Evolutionary conservation across 108 stramenopile genomes (phyloP), one percentile per base, ranked within the genome.

Genomic region (Nitzschia sp.): DNA sequence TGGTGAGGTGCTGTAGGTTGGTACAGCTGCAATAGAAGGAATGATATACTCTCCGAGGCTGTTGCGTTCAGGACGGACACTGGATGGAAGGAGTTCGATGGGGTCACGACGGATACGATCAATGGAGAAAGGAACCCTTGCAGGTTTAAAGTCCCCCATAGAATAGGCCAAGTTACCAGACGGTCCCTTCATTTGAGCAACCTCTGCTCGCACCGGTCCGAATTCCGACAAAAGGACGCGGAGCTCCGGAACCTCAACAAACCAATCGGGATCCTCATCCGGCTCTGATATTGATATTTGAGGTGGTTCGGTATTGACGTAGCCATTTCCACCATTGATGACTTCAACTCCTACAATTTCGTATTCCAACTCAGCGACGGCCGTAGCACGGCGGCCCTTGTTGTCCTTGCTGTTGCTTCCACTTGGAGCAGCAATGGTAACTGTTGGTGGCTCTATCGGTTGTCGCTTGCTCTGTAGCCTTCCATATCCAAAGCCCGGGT

Each of bases 401-500:
- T 38, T 33, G 18, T n/a, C 15, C n/a, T n/a, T n/a, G n/a, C n/a
- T n/a, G 21, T 54, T 55, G 32, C 53, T 34, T 29, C 58, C 47
- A 34, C 32, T 15, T 3, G 84, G 87, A 31, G 64, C 61, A 56
- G 73, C 68, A 65, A 93, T 89, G 28, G 62, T 83, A 2, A 93
- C 88, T 24, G 65, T 87, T 9, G 92, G 92, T 17, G 86, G 73
- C 8, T 54, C 63, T 51, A n/a, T 68, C 54, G 31, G 36, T 68
- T 82, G 49, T 28, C 75, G 58, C 46, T 18, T 66, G 55, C 33
- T 46, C 69, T 85, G 51, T 42, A 75, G 60, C 30, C 13, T 61
- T 19, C 88, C 89, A 61, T 91, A 94, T 17, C 93, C 93, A 70
- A 75, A 90, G 9, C 93, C 93, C 4, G 93, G 90, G 67, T 94